phyloP scores from a whole-genome alignment of 1,139 yeast genomes.

The Zygosaccharomyces pseudobailii region DNA sequence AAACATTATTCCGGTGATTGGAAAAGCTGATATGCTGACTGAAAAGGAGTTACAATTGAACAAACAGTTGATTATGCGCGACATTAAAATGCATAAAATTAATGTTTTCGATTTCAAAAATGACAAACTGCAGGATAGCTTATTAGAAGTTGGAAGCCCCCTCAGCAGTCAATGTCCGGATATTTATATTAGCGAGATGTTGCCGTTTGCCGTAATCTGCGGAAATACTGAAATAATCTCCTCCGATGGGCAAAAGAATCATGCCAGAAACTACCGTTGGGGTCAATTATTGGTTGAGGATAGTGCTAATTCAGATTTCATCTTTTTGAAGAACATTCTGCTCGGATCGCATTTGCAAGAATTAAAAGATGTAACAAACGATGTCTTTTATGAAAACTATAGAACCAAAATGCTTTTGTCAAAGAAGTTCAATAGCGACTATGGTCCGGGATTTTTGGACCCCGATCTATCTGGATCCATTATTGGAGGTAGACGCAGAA shows the following conservation, averaged over 20 bases:
- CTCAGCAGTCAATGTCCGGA: constrained; percentile 1
- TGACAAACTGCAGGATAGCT: constrained; percentile 34
- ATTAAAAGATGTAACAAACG: constrained; percentile 65
- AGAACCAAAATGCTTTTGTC: constrained; percentile 46
- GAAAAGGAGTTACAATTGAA: constrained; percentile 42
- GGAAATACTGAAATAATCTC: constrained; percentile 37
- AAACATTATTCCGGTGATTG: constrained; percentile 54
- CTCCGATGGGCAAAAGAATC: constrained; percentile 26
- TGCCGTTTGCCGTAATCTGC: constrained; percentile 48
- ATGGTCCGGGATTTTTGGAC: constrained; percentile 3
- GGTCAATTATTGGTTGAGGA: constrained; percentile 47
- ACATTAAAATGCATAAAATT: constrained; percentile 43
- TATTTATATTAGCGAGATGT: constrained; percentile 35
- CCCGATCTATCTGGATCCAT: neutral
- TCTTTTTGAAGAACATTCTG: constrained; percentile 59
- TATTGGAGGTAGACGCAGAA: constrained; percentile 4
- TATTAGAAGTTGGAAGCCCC: constrained; percentile 28
- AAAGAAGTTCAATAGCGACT: constrained; percentile 5
- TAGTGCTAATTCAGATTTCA: constrained; percentile 57
- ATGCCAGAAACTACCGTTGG: constrained; percentile 44
- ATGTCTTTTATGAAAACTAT: constrained; percentile 61
- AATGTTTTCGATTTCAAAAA: constrained; percentile 47
- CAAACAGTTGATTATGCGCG: constrained; percentile 43
- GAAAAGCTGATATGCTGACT: constrained; percentile 56
- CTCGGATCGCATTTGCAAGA: constrained; percentile 77